Evolutionary conservation across 2,329 filamentous ascomycete genomes (phyloP).

Genomic region (Fusarium sp.): DNA sequence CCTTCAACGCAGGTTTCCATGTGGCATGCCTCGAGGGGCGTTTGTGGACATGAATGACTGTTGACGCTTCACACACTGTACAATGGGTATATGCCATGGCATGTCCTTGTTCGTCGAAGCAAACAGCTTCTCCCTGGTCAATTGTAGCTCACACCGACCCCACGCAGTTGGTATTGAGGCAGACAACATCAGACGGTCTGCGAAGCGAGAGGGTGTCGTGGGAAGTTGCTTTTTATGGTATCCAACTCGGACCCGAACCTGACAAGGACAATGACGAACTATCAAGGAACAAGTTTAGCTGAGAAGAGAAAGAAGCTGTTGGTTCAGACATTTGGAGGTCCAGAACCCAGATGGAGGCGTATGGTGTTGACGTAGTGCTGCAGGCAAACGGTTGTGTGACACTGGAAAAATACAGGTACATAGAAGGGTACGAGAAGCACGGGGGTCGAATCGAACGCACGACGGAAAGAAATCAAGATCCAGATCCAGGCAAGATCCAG

Average conservation of each 20-base stretch:
- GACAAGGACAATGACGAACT: not conserved
- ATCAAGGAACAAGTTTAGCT: not conserved
- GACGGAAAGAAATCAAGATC: slow-evolving; percentile 5
- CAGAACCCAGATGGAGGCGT: slow-evolving; percentile 1
- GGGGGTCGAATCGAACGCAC: not conserved
- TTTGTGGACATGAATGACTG: slow-evolving; percentile 10
- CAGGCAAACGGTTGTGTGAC: slow-evolving; percentile 25
- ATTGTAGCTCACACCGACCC: slow-evolving; percentile 12
- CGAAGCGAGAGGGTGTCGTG: slow-evolving; percentile 15
- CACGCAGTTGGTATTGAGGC: slow-evolving; percentile 20
- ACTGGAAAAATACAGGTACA: not conserved
- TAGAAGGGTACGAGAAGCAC: slow-evolving; percentile 2
- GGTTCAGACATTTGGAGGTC: slow-evolving; percentile 1
- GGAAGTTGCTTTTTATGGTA: slow-evolving; percentile 10
- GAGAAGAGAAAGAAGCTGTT: not conserved
- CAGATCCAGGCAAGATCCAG: slow-evolving; percentile 5
- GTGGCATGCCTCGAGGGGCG: slow-evolving; percentile 15
- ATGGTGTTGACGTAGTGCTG: slow-evolving; percentile 24
- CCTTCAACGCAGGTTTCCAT: slow-evolving; percentile 24
- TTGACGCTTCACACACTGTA: slow-evolving; percentile 39
- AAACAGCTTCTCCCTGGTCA: slow-evolving; percentile 25
- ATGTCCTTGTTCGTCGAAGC: slow-evolving; percentile 10
- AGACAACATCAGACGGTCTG: slow-evolving; percentile 6
- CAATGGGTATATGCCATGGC: slow-evolving; percentile 3
- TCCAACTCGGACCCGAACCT: not conserved